These are phyloP conservation scores for Salvia miltiorrhiza DNA, from an alignment of 257 asterid genomes.

Conservation along the genomic window DNA sequence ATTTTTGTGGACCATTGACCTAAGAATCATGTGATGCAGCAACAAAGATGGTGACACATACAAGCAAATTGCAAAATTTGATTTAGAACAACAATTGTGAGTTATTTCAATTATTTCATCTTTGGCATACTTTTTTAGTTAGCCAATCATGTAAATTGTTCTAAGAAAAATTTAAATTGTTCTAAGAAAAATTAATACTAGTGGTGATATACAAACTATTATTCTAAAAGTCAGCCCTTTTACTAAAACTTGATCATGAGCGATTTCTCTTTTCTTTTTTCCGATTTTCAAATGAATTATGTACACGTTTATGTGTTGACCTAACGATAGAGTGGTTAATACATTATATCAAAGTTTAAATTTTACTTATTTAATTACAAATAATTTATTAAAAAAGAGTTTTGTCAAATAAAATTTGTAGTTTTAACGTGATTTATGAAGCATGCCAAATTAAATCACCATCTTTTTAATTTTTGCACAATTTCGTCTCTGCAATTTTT, in stretches of 20 bases:
- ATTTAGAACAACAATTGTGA: background rate
- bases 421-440: too few species aligned
- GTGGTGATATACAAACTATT: background rate
- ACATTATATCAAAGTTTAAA: too few species aligned
- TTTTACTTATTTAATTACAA: too few species aligned
- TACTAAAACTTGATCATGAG: background rate
- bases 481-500: too few species aligned
- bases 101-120: background rate
- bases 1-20: constrained; percentile 28
- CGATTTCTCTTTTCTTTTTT: background rate
- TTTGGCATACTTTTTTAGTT: background rate
- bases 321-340: too few species aligned
- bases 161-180: background rate
- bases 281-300: too few species aligned
- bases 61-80: constrained; percentile 17
- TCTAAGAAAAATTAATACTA: background rate
- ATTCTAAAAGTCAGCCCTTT: background rate
- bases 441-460: too few species aligned
- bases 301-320: too few species aligned
- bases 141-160: constrained; percentile 1
- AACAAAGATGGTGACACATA: constrained; percentile 19
- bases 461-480: too few species aligned
- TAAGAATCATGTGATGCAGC: constrained; percentile 53
- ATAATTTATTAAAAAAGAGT: too few species aligned
- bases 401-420: too few species aligned